A percentile compares a stretch with the other conserved stretches of the same genome.
Evolutionary conservation across 495 filamentous ascomycete genomes (phyloP).

Genomic region (Pseudomonodictys pantanalensis): DNA sequence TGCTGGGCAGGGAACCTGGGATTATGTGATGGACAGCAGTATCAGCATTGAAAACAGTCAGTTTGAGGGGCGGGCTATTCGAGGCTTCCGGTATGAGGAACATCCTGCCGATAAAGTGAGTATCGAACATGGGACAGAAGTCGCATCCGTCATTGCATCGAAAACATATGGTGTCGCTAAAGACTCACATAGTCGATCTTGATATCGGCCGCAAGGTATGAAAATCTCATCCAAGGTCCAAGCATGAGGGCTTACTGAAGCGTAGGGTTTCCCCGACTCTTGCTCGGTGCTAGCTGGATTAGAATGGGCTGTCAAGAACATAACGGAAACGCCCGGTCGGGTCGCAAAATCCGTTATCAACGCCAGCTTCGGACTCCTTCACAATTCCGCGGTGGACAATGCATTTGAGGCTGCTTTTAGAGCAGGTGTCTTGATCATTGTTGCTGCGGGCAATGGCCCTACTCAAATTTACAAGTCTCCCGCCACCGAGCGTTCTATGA

Average conservation of each 20-base stretch:
- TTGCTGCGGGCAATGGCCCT: not conserved
- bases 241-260: too few relatives aligned
- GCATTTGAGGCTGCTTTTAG: not conserved
- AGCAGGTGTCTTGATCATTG: not conserved
- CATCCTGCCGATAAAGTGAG: not conserved
- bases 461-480: not conserved
- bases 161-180: not conserved
- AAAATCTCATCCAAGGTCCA: too few relatives aligned
- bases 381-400: not conserved
- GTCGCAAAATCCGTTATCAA: not conserved
- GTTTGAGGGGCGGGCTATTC: not conserved
- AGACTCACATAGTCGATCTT: not conserved
- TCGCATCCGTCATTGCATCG: not conserved
- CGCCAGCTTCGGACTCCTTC: not conserved
- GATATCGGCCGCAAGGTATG: too few relatives aligned
- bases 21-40: not conserved
- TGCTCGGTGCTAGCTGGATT: not conserved
- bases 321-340: not conserved
- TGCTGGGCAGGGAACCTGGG: not conserved
- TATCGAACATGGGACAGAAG: not conserved
- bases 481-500: not conserved
- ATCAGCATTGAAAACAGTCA: not conserved
- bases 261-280: too few relatives aligned
- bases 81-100: not conserved
- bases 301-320: not conserved